Percentiles rank a stretch among this genome's conserved stretches.
Conservation (phyloP, 2,329 filamentous ascomycete genomes). For the Sclerotinia trifoliorum region DNA sequence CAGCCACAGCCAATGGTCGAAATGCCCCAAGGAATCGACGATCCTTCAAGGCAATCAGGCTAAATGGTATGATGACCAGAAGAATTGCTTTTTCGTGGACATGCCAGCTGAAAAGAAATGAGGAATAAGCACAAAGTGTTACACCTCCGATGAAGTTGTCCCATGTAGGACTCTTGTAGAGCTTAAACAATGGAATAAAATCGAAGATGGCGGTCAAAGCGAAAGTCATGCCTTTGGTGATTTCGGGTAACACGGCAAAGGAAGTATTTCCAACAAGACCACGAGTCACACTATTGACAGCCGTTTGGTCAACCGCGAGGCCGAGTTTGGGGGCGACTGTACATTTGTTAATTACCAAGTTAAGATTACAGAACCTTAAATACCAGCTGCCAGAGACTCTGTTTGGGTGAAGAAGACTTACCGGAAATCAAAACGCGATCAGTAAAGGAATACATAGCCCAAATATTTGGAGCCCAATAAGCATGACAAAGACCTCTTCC, state of each 20-base stretch:
- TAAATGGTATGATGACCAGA: slow-evolving; percentile 92
- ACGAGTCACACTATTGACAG: slow-evolving; percentile 84
- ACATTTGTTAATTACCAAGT: neutral
- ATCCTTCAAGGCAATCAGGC: slow-evolving; percentile 84
- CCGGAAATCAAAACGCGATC: slow-evolving; percentile 80
- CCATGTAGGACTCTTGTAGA: slow-evolving; percentile 80
- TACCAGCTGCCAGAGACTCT: neutral
- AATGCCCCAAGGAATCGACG: slow-evolving; percentile 89
- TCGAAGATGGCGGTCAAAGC: slow-evolving; percentile 80
- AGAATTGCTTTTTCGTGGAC: slow-evolving; percentile 97
- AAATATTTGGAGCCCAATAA: slow-evolving; percentile 97
- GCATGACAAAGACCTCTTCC: slow-evolving; percentile 91
- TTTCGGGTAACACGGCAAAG: slow-evolving; percentile 88
- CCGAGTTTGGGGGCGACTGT: slow-evolving; percentile 79
- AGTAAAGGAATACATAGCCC: slow-evolving; percentile 92
- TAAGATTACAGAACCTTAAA: neutral
- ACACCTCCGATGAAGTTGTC: slow-evolving; percentile 85
- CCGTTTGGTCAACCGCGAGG: slow-evolving; percentile 68
- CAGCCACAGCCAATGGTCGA: slow-evolving; percentile 84
- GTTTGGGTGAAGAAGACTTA: slow-evolving; percentile 42
- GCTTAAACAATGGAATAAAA: slow-evolving; percentile 72
- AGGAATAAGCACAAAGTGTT: slow-evolving; percentile 91
- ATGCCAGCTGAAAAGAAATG: slow-evolving; percentile 97
- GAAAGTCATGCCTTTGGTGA: slow-evolving; percentile 79
- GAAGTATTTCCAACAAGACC: slow-evolving; percentile 91